Percentiles rank a stretch among this genome's conserved stretches.
These are phyloP conservation scores for Cutaneotrichosporon cavernicola DNA, from an alignment of 1,284 basidiomycete genomes.

Conservation along the genomic window DNA sequence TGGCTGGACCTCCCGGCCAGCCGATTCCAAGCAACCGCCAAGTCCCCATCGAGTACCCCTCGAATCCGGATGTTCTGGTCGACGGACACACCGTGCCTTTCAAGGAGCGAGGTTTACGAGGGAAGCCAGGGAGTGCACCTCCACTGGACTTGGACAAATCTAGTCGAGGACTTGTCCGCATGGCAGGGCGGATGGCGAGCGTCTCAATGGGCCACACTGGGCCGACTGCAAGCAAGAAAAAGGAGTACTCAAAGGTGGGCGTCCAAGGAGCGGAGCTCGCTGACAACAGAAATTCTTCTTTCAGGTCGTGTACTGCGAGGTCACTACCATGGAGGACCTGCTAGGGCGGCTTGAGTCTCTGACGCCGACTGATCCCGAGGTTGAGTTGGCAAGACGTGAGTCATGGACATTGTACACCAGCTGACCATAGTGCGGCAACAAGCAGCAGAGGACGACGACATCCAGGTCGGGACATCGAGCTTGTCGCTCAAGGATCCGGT, in stretches of 20 bases:
- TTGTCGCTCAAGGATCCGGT: constrained; percentile 91
- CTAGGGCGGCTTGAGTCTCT: constrained; percentile 49
- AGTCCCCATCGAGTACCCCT: constrained; percentile 81
- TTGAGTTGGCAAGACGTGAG: constrained; percentile 23
- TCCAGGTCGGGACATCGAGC: constrained; percentile 77
- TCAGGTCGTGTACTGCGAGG: constrained; percentile 77
- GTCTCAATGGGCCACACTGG: constrained; percentile 89
- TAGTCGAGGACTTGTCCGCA: constrained; percentile 55
- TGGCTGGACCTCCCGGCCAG: constrained; percentile 47
- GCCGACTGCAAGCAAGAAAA: constrained; percentile 48
- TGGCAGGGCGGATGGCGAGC: constrained; percentile 60
- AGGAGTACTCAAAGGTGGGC: constrained; percentile 46
- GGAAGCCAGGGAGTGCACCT: constrained; percentile 92
- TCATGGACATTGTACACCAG: not conserved
- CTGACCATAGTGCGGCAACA: constrained; percentile 61
- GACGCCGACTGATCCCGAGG: constrained; percentile 31
- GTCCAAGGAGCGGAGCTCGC: not conserved
- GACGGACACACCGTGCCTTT: constrained; percentile 69
- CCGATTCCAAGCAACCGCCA: constrained; percentile 31
- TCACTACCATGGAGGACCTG: constrained; percentile 66
- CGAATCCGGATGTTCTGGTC: constrained; percentile 84
- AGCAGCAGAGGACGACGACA: constrained; percentile 75
- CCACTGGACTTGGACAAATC: constrained; percentile 75
- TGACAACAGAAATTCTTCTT: constrained; percentile 74
- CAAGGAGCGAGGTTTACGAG: constrained; percentile 88